Evolutionary conservation across 495 filamentous ascomycete genomes (phyloP), one percentile per base, ranked within the genome.

Genomic region (Penicillium cosmopolitanum): DNA sequence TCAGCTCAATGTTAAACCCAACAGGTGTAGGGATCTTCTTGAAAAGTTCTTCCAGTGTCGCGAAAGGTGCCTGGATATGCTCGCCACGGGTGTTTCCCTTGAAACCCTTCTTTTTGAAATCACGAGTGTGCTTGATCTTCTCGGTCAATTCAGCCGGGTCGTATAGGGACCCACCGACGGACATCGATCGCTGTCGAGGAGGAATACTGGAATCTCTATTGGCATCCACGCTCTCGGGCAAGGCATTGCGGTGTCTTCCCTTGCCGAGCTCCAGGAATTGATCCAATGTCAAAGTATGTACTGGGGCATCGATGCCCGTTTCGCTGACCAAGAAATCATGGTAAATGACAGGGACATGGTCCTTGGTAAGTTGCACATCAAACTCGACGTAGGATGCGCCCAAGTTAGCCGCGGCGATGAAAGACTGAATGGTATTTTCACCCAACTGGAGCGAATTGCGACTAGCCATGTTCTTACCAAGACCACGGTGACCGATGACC

Each of bases 261-360:
- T 86, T 81, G 65, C 90, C 93, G 60, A 96, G 82, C 63, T 96
- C 90, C 25, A 97, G 82, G 73, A 97, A 97, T 72, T 86, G 96
- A 61, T 98, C 94, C 3, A 98, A 78, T 0, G 94, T 98, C 53
- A 99, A 80, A 4, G 91, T 93, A 66, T 99, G 96, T 1, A 99
- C 93, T 0, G 96, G 96, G 0, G 94, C 96, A 73, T 99, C 96
- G 57, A 96, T 96, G 1, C 96, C 96, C 0, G 96, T 99, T 75
- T 99, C 96, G 69, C 92, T 96, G 72, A 99, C 95, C 15, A 99
- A 81, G 66, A 99, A 99, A 73, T 99, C 96, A 71, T 99, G 96
- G 72, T 99, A 99, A 65, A 99, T 96, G 65, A 99, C 93, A 16
- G 96, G 96, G 8, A 99, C 92, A 73, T 95, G 93, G 69, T 99